Evolutionary conservation across 148 eudicot species (phyloP), one percentile per base, ranked within the genome.

Genomic region (Limonium bicolor): DNA sequence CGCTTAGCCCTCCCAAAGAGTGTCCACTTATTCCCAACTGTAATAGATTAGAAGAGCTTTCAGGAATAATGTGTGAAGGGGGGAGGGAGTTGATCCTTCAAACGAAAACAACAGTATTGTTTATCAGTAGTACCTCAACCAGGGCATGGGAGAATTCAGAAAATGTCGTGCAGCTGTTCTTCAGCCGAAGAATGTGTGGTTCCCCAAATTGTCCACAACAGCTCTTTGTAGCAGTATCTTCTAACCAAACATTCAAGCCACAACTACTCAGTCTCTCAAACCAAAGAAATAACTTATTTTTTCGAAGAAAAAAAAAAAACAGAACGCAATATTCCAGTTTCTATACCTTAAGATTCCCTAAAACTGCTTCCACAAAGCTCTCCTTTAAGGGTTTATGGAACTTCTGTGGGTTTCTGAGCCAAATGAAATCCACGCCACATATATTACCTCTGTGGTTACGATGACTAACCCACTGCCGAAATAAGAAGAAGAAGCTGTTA

Each of bases 391-490:
- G 63, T 47, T 48, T 65, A 27, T 27, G 51, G 20, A 11, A 12
- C 34, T 25, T 65, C 11, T 46, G 37, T 20, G 71, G 74, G 44
- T 69, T 73, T 19, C 29, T 65, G 12, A 73, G 65, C 71, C 71
- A 65, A 50, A 73, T 62, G 60, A 73, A 73, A 38, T 73, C 79
- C 9, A 73, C 79, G 10, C 74, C 79, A 21, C 79, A 73, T 5
- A 65, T 59, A 31, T 73, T 61, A 33, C 78, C 78, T 54, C 78
- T 53, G 55, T 73, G 78, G 41, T 73, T 73, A 14, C 62, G 74
- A 45, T 73, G 78, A 48, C 78, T 73, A 34, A 73, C 60, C 78
- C 78, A 73, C 78, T 73, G 62, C 58, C 54, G 36, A 16, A 2
- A 42, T 21, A 26, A 25, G 25, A 29, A 29, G 12, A 29, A 29